Evolutionary conservation across 2,329 filamentous ascomycete species (phyloP).

Genomic region (Phaeophleospora eucalypticola): DNA sequence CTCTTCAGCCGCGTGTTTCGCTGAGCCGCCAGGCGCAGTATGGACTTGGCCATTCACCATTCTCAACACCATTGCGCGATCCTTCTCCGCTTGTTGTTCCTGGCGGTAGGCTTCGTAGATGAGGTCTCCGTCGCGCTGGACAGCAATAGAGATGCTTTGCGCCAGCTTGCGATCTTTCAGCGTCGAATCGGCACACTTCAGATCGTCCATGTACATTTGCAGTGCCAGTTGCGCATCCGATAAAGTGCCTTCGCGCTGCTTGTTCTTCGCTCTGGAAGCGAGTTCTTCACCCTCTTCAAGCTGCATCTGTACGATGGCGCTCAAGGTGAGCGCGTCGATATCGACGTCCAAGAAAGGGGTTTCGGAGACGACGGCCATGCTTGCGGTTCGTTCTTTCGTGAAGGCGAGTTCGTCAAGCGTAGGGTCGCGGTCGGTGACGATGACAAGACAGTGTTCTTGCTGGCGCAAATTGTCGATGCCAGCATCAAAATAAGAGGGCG

Average conservation of each 20-base stretch:
- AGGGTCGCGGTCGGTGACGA: too few relatives aligned
- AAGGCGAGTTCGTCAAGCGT: too few relatives aligned
- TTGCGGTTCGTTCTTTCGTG: too few relatives aligned
- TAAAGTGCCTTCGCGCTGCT: constrained; percentile 18
- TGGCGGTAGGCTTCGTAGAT: constrained; percentile 12
- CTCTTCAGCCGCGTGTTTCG: neutral
- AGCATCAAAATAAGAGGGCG: too few relatives aligned
- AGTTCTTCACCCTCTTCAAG: constrained; percentile 50
- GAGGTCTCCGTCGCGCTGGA: constrained; percentile 15
- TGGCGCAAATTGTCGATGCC: too few relatives aligned
- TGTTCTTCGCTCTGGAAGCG: constrained; percentile 16
- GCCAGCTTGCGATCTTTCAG: constrained; percentile 22
- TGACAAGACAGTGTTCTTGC: too few relatives aligned
- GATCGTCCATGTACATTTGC: constrained; percentile 24
- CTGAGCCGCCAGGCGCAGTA: neutral
- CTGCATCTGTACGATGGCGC: constrained; percentile 45
- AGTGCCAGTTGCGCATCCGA: constrained; percentile 21
- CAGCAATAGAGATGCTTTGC: constrained; percentile 20
- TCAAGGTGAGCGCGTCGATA: constrained; percentile 14
- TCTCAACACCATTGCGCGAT: constrained; percentile 19
- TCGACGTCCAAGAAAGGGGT: constrained; percentile 8
- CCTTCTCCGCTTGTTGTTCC: constrained; percentile 21
- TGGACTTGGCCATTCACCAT: neutral
- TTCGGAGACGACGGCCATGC: constrained; percentile 8
- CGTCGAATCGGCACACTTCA: constrained; percentile 12